These are phyloP conservation scores for Schwanniomyces yamadae DNA, from an alignment of 805 yeast species.

Conservation along the genomic window DNA sequence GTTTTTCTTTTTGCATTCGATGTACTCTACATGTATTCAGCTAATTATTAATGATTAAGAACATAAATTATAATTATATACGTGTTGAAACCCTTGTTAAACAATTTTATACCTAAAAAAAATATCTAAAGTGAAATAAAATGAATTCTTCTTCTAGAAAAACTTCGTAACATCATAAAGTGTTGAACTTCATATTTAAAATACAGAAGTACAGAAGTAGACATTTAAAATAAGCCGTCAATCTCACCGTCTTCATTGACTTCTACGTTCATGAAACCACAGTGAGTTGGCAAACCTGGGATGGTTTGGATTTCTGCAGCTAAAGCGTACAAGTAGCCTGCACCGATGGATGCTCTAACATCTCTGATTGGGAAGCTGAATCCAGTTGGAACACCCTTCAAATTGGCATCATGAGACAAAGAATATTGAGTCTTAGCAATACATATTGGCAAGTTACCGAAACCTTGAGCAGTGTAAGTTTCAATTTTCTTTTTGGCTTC, in stretches of 20 bases:
- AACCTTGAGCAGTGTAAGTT: constrained; percentile 70
- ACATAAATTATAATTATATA: background rate
- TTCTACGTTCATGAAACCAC: constrained; percentile 86
- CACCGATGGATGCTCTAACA: constrained; percentile 75
- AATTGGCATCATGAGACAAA: constrained; percentile 74
- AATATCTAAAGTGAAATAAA: constrained; percentile 1
- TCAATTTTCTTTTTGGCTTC: constrained; percentile 70
- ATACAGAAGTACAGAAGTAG: background rate
- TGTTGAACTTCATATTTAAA: constrained; percentile 17
- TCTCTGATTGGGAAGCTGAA: constrained; percentile 81
- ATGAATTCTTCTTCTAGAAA: background rate
- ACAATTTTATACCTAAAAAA: background rate
- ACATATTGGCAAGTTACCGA: constrained; percentile 75
- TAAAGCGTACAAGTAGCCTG: constrained; percentile 79
- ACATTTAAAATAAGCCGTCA: constrained; percentile 65
- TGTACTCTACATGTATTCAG: no score
- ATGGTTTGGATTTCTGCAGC: constrained; percentile 87
- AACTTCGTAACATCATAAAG: constrained; percentile 18
- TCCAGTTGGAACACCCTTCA: constrained; percentile 82
- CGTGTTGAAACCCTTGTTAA: constrained; percentile 5
- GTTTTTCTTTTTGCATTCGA: background rate
- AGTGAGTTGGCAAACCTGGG: constrained; percentile 82
- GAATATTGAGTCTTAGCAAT: constrained; percentile 87
- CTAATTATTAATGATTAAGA: background rate
- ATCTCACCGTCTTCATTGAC: constrained; percentile 78